phyloP scores from a whole-genome alignment of 2,329 filamentous ascomycete species.

The Sporothrix phasma region DNA sequence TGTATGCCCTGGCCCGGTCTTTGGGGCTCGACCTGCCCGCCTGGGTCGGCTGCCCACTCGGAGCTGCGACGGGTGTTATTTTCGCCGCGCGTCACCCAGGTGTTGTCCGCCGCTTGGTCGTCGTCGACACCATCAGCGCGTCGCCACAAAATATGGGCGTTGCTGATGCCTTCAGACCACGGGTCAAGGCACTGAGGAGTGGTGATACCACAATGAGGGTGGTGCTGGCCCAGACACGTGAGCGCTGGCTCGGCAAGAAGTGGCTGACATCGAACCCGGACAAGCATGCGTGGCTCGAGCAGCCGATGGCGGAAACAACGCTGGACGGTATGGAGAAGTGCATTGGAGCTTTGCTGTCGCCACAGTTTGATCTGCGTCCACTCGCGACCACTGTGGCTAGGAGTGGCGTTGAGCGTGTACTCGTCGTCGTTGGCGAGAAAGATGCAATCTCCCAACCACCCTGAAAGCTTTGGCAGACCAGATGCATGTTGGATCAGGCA shows the following conservation, averaged over 20 bases:
- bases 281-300: conserved; percentile 7
- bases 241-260: conserved; percentile 24
- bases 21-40: conserved; percentile 27
- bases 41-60: conserved; percentile 38
- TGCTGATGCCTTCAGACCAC: conserved; percentile 29
- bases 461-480: conserved; percentile 31
- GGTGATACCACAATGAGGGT: conserved; percentile 1
- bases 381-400: conserved; percentile 28
- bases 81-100: conserved; percentile 32
- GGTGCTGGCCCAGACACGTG: conserved; percentile 3
- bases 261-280: conserved; percentile 28
- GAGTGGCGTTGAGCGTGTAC: conserved; percentile 26
- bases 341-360: conserved; percentile 30
- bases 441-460: conserved; percentile 31
- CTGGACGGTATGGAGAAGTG: conserved; percentile 35
- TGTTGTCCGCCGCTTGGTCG: conserved; percentile 29
- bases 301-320: conserved; percentile 30
- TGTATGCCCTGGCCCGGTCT: conserved; percentile 25
- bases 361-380: conserved; percentile 31
- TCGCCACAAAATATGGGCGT: conserved; percentile 29
- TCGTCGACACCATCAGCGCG: conserved; percentile 33
- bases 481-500: conserved; percentile 26
- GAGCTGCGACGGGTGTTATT: conserved; percentile 31
- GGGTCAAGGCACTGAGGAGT: conserved; percentile 27
- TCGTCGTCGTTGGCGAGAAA: conserved; percentile 33